These are phyloP conservation scores for Tylopilus intermedius DNA, from an alignment of 768 basidiomycete genomes.

Conservation along the genomic window DNA sequence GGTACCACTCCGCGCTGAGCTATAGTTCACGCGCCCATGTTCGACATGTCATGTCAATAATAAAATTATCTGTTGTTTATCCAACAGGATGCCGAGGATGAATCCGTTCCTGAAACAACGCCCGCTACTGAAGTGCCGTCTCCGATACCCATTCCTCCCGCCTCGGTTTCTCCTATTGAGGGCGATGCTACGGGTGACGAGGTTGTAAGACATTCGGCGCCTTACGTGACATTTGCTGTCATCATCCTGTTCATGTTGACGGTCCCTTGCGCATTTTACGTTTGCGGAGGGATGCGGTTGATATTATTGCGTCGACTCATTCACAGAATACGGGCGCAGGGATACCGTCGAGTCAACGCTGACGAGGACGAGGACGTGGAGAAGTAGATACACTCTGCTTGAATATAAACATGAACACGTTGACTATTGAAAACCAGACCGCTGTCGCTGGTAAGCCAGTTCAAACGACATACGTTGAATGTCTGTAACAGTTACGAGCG, in stretches of 20 bases:
- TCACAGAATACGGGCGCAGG: conserved; percentile 30
- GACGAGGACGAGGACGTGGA: conserved; percentile 50
- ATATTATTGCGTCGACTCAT: conserved; percentile 37
- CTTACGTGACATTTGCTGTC: conserved; percentile 19
- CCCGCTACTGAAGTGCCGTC: conserved; percentile 10
- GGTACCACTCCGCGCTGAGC: conserved; percentile 94
- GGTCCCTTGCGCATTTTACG: conserved; percentile 40
- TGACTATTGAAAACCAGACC: too few species aligned
- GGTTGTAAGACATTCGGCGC: neutral
- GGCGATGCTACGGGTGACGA: conserved; percentile 6
- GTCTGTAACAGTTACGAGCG: too few species aligned
- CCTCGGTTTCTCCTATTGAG: neutral
- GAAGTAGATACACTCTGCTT: conserved; percentile 31
- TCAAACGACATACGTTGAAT: too few species aligned
- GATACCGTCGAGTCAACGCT: conserved; percentile 43
- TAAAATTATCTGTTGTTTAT: conserved; percentile 45
- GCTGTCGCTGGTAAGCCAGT: too few species aligned
- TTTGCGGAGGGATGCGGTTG: conserved; percentile 40
- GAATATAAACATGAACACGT: too few species aligned
- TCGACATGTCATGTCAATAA: conserved; percentile 45
- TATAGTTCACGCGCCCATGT: conserved; percentile 51
- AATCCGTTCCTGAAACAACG: conserved; percentile 11
- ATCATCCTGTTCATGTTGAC: conserved; percentile 39
- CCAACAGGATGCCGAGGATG: conserved; percentile 39
- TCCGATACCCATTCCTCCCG: neutral